These are phyloP conservation scores for Lathyrus sativus DNA, from an alignment of 306 rosid genomes.

Conservation along the genomic window DNA sequence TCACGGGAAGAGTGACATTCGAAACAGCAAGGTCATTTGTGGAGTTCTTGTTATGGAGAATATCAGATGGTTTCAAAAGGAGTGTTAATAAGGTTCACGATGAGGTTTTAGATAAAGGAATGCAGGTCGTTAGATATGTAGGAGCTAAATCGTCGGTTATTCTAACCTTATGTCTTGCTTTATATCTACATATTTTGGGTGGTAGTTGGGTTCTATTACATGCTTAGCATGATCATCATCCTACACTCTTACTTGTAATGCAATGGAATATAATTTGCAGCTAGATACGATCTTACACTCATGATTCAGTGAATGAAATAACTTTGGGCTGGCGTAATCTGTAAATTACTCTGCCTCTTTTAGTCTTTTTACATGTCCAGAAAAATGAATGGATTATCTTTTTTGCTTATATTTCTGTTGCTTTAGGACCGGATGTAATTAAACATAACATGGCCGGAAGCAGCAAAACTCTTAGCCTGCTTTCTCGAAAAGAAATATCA, in stretches of 20 bases:
- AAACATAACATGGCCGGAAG: background rate
- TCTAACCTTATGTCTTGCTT: conserved; percentile 77
- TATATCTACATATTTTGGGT: conserved; percentile 70
- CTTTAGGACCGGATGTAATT: conserved; percentile 11
- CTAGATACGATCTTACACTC: conserved; percentile 13
- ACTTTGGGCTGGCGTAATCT: background rate
- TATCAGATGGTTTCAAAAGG: conserved; percentile 63
- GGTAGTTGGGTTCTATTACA: conserved; percentile 63
- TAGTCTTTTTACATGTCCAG: background rate
- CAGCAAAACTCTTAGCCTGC: background rate
- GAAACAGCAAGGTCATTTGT: conserved; percentile 70
- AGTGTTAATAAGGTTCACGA: conserved; percentile 58
- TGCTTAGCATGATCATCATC: conserved; percentile 51
- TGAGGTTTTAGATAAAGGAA: conserved; percentile 66
- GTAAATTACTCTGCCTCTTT: conserved; percentile 1
- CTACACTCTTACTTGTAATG: conserved; percentile 18
- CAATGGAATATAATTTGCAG: conserved; percentile 34
- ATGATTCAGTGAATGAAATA: conserved; percentile 14
- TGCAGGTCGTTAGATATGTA: conserved; percentile 66
- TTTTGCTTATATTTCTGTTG: conserved; percentile 7
- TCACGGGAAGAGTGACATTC: conserved; percentile 82
- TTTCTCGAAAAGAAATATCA: conserved; percentile 27
- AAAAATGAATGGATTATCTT: background rate
- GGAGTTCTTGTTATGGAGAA: conserved; percentile 62
- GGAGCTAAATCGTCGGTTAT: conserved; percentile 79